These are phyloP conservation scores for Paraurostyla sp. DNA, from an alignment of 73 alveolate genomes.

Conservation along the genomic window DNA sequence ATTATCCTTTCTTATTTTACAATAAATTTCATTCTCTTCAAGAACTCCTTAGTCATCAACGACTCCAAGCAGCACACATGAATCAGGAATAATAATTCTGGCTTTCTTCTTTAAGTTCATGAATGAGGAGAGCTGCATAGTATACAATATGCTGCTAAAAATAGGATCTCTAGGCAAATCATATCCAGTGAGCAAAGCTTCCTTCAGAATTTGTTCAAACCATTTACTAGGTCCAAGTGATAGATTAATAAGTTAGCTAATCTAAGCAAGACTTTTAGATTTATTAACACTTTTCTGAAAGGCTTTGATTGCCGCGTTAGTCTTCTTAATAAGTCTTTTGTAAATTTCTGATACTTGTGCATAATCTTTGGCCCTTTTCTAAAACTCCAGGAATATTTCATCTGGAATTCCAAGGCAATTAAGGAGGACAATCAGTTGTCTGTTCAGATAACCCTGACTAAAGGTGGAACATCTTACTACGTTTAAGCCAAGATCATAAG, in stretches of 20 bases:
- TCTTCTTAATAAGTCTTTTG: conserved; percentile 22
- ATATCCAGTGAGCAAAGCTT: conserved; percentile 26
- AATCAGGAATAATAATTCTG: conserved; percentile 73
- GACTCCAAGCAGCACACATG: conserved; percentile 88
- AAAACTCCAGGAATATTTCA: conserved; percentile 41
- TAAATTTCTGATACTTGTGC: conserved; percentile 15
- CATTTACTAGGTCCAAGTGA: conserved; percentile 57
- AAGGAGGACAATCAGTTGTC: conserved; percentile 79
- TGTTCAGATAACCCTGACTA: conserved; percentile 78
- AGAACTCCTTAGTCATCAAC: conserved; percentile 81
- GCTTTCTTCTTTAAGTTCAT: conserved; percentile 74
- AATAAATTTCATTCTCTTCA: conserved; percentile 78
- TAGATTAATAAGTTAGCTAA: not conserved
- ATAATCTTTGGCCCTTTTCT: conserved; percentile 61
- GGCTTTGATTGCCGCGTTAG: conserved; percentile 5
- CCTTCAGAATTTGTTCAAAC: conserved; percentile 27
- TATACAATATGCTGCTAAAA: conserved; percentile 35
- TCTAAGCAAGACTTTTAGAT: not conserved
- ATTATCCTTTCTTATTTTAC: conserved; percentile 59
- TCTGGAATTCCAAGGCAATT: conserved; percentile 78
- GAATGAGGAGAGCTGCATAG: conserved; percentile 32
- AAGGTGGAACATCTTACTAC: conserved; percentile 77
- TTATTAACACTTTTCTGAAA: conserved; percentile 17
- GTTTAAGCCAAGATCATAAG: conserved; percentile 64
- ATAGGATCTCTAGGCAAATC: conserved; percentile 62